Percentiles rank a stretch among this genome's conserved stretches.
phyloP scores from a whole-genome alignment of 192 early-diverging fungal species.

The Pilaira anomala region DNA sequence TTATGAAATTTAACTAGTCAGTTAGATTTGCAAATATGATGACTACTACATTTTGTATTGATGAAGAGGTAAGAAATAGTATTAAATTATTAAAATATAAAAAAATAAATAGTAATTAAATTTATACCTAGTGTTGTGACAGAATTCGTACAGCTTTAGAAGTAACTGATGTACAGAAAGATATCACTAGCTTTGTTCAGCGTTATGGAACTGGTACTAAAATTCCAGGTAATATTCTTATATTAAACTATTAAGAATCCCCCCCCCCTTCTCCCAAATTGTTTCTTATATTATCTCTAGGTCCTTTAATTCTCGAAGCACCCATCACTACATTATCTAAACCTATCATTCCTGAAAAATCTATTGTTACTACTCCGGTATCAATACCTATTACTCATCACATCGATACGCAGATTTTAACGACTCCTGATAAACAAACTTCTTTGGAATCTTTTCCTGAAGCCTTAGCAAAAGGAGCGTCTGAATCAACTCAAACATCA shows the following conservation, averaged over 20 bases:
- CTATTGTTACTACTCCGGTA: too few relatives aligned
- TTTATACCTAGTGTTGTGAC: conserved; percentile 55
- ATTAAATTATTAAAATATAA: neutral
- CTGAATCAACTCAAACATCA: too few relatives aligned
- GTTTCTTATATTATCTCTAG: too few relatives aligned
- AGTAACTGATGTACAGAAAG: conserved; percentile 58
- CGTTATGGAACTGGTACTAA: conserved; percentile 58
- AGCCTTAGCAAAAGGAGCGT: too few relatives aligned
- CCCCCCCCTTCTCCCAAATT: too few relatives aligned
- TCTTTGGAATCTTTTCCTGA: neutral
- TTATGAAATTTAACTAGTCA: too few relatives aligned
- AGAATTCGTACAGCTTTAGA: conserved; percentile 66
- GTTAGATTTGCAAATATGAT: conserved; percentile 61
- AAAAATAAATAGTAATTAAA: neutral
- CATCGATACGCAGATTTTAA: too few relatives aligned
- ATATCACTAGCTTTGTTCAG: conserved; percentile 62
- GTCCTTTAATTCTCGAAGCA: too few relatives aligned
- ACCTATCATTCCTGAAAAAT: neutral
- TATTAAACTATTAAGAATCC: neutral
- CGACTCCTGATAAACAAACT: neutral
- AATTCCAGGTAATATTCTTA: conserved; percentile 34
- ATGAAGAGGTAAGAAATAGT: conserved; percentile 55
- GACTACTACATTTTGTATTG: conserved; percentile 59
- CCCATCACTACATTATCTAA: neutral
- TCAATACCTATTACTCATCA: too few relatives aligned